Conservation (phyloP, 495 filamentous ascomycete genomes). For the Bacidia rubella region DNA sequence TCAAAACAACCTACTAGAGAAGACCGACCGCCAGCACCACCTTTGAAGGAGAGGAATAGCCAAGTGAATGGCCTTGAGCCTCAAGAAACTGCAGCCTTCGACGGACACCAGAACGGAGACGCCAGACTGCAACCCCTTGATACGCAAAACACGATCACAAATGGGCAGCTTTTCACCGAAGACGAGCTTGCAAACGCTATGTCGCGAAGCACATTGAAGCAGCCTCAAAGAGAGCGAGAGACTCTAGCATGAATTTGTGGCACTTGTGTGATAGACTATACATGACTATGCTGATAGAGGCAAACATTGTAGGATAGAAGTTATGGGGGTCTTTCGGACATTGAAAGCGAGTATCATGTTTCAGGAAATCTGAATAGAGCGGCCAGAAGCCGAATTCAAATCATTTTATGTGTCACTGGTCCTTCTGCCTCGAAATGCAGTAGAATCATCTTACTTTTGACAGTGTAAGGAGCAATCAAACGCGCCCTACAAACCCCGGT, state of each 20-base stretch:
- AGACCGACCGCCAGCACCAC: background rate
- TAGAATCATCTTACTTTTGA: no score
- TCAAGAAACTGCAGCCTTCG: conserved; percentile 6
- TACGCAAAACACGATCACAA: conserved; percentile 12
- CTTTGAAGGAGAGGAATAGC: background rate
- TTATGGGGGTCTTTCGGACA: no score
- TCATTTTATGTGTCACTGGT: no score
- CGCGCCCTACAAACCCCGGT: no score
- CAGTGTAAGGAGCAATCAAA: no score
- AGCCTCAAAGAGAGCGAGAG: conserved; percentile 4
- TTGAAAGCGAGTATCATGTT: no score
- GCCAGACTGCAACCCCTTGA: conserved; percentile 7
- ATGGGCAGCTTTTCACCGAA: conserved; percentile 15
- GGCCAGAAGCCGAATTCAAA: no score
- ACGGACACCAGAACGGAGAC: conserved; percentile 4
- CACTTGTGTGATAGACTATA: no score
- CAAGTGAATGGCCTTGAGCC: conserved; percentile 7
- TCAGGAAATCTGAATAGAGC: no score
- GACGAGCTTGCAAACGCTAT: conserved; percentile 19
- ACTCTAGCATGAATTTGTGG: background rate
- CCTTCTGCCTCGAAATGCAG: no score
- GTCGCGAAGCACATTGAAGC: conserved; percentile 16
- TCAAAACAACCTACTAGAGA: conserved; percentile 17
- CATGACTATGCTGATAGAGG: no score
- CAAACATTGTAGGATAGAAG: no score